Base-by-base conservation (phyloP, 2,329 filamentous ascomycete genomes). In the Teratosphaeria zuluensis region DNA sequence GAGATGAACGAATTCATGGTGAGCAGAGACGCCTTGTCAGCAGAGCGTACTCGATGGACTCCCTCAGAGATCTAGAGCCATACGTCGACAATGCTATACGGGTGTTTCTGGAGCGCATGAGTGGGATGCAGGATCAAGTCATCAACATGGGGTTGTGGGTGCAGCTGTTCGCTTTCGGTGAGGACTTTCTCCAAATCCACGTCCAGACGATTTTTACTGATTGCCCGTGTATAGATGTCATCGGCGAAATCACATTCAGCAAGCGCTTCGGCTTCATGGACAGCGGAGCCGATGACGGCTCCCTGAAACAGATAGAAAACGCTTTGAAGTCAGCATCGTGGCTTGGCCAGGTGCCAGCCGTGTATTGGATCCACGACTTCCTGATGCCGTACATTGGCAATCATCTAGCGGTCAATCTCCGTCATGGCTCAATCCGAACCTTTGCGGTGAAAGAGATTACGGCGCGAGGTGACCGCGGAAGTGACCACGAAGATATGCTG, bases 161-260 rank as follows among this genome's bases (percentile, higher is more conserved):
- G 21, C 73, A 75, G 53, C 70, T 74, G 19, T 76, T 74, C 59
- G 73, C 74, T 11, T 76, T 75, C 57, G 74, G 70, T 73, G 55
- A 5, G 63, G 52, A 38, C 12, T 21, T n/a, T 31, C 51, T 19
- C 51, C 51, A 14, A 16, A 16, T 5, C 51, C 14, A 53, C 14
- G 51, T 5, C 24, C 2, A 4, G 24, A 28, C 24, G 5, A 53
- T n/a, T 53, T 3, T 2, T 14, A 14, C 24, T 21, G 2, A 51
- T 28, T 58, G n/a, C 24, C 55, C 52, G 11, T 55, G 16, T 16
- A 7, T 21, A 72, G 74, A 77, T 54, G 72, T 77, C 33, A 76
- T 75, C 30, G 74, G 74, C 30, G 72, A 74, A 61, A 62, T 76
- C n/a, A 74, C 73, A 1, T 75, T 74, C 58, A 70, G 68, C 21